Percentiles rank a stretch among this genome's conserved stretches.
Conservation (phyloP, 1,284 basidiomycete species). For the Ustilago sp. region DNA sequence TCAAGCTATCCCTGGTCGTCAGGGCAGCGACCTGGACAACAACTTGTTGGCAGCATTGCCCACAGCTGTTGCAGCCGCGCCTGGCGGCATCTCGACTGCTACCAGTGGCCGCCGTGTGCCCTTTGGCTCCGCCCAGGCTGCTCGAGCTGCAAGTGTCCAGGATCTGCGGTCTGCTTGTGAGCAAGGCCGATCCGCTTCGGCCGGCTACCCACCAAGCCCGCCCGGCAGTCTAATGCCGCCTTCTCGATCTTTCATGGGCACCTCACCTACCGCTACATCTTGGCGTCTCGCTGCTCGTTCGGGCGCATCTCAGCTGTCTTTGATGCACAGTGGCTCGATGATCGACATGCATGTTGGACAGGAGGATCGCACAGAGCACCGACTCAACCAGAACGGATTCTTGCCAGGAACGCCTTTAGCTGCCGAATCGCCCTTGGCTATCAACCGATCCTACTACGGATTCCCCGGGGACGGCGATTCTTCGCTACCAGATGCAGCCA, state of each 20-base stretch:
- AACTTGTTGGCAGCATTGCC: constrained; percentile 4
- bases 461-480: constrained; percentile 58
- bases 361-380: constrained; percentile 55
- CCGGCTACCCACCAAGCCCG: constrained; percentile 34
- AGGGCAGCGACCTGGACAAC: constrained; percentile 31
- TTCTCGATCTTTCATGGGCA: constrained; percentile 51
- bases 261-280: constrained; percentile 45
- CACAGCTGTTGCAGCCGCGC: neutral
- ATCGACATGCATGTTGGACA: constrained; percentile 71
- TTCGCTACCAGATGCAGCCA: constrained; percentile 35
- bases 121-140: constrained; percentile 35
- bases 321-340: constrained; percentile 70
- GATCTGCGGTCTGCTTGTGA: constrained; percentile 51
- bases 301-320: constrained; percentile 61
- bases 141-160: constrained; percentile 51
- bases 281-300: constrained; percentile 40
- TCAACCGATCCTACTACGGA: constrained; percentile 55
- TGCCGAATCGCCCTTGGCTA: constrained; percentile 41
- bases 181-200: constrained; percentile 34
- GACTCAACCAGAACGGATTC: constrained; percentile 56
- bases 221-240: constrained; percentile 58
- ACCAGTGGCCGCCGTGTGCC: constrained; percentile 29
- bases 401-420: constrained; percentile 48
- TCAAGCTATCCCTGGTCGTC: constrained; percentile 19
- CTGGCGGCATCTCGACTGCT: constrained; percentile 16